Percentiles rank a stretch among this genome's conserved stretches.
Conservation (phyloP, 352 stramenopile species). For the Phytophthora citricola region DNA sequence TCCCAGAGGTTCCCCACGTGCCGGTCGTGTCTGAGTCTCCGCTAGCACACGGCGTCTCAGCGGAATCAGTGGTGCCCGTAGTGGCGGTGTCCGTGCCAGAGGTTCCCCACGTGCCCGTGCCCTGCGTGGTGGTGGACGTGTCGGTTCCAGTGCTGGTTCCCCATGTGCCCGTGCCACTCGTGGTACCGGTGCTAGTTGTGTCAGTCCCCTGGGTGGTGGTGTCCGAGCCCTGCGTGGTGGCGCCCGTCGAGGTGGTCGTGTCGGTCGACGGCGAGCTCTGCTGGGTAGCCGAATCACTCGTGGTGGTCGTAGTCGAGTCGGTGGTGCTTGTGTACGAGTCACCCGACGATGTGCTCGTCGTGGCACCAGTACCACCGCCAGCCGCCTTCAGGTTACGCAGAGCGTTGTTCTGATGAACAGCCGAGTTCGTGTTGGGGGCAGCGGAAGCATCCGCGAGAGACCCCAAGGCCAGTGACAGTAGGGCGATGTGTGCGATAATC, state of each 20-base stretch:
- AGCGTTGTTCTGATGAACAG: conserved; percentile 14
- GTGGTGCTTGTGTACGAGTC: conserved; percentile 24
- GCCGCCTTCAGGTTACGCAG: conserved; percentile 28
- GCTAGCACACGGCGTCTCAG: conserved; percentile 21
- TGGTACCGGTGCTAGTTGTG: neutral
- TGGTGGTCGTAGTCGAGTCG: conserved; percentile 7
- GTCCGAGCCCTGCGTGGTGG: neutral
- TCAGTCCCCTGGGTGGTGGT: conserved; percentile 1
- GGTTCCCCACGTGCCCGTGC: neutral
- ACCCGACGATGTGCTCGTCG: conserved; percentile 22
- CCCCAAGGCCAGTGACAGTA: conserved; percentile 30
- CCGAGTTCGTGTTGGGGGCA: conserved; percentile 7
- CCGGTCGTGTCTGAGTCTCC: conserved; percentile 18
- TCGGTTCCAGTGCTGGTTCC: conserved; percentile 12
- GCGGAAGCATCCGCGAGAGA: conserved; percentile 21
- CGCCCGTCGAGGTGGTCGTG: conserved; percentile 12
- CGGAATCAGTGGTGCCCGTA: conserved; percentile 1
- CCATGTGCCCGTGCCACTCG: neutral
- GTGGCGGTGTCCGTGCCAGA: neutral
- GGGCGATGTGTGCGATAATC: conserved; percentile 33
- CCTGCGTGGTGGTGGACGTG: conserved; percentile 1
- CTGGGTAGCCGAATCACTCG: conserved; percentile 5
- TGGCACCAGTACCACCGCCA: conserved; percentile 20
- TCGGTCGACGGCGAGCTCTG: conserved; percentile 20
- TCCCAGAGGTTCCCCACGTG: conserved; percentile 8